These are phyloP conservation scores for Austroboletus niveus DNA, from an alignment of 1,284 basidiomycete genomes.

Conservation along the genomic window DNA sequence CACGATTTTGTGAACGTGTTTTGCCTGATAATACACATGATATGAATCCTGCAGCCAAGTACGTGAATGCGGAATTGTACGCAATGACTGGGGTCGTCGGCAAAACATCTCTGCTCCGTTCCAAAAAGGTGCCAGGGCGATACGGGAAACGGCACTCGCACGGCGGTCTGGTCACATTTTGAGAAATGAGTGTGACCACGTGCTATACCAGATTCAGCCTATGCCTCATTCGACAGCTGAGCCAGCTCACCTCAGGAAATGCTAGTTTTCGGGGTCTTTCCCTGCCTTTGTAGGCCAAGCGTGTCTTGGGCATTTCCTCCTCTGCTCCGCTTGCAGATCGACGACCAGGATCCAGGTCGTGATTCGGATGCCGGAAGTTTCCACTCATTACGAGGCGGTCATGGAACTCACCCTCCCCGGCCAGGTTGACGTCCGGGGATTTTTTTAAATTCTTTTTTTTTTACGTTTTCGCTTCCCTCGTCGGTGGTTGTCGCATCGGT, in stretches of 20 bases:
- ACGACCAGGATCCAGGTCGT: constrained; percentile 12
- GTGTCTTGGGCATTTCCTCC: not conserved
- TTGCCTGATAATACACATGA: constrained; percentile 19
- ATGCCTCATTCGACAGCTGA: constrained; percentile 10
- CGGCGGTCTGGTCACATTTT: constrained; percentile 1
- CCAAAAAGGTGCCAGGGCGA: constrained; percentile 9
- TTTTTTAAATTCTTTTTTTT: constrained; percentile 6
- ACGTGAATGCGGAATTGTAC: constrained; percentile 28
- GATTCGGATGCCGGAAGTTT: constrained; percentile 20
- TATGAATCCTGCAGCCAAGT: constrained; percentile 23
- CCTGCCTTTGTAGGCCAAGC: not conserved
- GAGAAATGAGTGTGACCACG: constrained; percentile 14
- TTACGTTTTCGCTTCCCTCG: not conserved
- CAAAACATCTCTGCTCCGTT: constrained; percentile 25
- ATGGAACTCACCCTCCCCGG: constrained; percentile 7
- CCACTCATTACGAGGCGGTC: constrained; percentile 1
- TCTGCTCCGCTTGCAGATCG: constrained; percentile 18
- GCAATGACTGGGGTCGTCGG: constrained; percentile 22
- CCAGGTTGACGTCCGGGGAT: constrained; percentile 22
- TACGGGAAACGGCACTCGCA: constrained; percentile 6
- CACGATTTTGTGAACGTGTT: constrained; percentile 27
- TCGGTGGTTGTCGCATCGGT: constrained; percentile 12
- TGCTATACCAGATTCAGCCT: constrained; percentile 14
- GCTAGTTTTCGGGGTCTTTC: constrained; percentile 25
- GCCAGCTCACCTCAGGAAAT: constrained; percentile 20